A percentile compares a stretch with the other conserved stretches of the same genome.
Conservation (phyloP, 495 filamentous ascomycete species). For the Talaromyces stipitatus region DNA sequence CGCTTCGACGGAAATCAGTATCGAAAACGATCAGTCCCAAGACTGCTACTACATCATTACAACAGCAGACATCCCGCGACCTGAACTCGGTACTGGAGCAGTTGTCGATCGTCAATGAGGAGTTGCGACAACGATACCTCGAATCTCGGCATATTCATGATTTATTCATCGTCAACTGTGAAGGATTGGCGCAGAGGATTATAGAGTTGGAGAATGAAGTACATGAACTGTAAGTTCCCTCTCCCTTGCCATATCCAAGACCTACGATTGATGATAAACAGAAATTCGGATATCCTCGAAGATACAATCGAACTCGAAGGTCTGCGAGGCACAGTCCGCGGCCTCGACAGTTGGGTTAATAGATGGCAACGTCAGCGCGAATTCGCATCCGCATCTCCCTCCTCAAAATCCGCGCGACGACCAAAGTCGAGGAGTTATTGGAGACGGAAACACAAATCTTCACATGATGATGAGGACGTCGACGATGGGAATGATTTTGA, state of each 20-base stretch:
- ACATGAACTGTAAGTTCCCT: conserved; percentile 22
- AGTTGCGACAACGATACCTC: conserved; percentile 21
- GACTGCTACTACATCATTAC: not conserved
- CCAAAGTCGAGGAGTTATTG: conserved; percentile 13
- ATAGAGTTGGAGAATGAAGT: conserved; percentile 26
- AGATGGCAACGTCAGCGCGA: conserved; percentile 19
- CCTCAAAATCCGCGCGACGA: not conserved
- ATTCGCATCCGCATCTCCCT: not conserved
- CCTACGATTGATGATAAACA: conserved; percentile 9
- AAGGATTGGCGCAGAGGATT: conserved; percentile 15
- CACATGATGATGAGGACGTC: not conserved
- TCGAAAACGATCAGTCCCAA: too few relatives aligned
- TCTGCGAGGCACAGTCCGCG: conserved; percentile 29
- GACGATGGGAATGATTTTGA: conserved; percentile 16
- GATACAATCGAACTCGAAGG: conserved; percentile 29
- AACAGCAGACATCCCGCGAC: not conserved
- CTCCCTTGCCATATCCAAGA: too few relatives aligned
- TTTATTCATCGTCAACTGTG: conserved; percentile 20
- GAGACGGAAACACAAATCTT: conserved; percentile 8
- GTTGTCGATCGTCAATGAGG: conserved; percentile 17
- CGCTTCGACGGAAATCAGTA: not conserved
- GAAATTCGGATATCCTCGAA: conserved; percentile 24
- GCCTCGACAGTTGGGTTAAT: conserved; percentile 25
- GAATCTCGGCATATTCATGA: conserved; percentile 29
- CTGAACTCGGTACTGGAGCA: conserved; percentile 19